Evolutionary conservation across 2,329 filamentous ascomycete genomes (phyloP), one percentile per base, ranked within the genome.

Genomic region (Mycosphaerelloides madeirae): DNA sequence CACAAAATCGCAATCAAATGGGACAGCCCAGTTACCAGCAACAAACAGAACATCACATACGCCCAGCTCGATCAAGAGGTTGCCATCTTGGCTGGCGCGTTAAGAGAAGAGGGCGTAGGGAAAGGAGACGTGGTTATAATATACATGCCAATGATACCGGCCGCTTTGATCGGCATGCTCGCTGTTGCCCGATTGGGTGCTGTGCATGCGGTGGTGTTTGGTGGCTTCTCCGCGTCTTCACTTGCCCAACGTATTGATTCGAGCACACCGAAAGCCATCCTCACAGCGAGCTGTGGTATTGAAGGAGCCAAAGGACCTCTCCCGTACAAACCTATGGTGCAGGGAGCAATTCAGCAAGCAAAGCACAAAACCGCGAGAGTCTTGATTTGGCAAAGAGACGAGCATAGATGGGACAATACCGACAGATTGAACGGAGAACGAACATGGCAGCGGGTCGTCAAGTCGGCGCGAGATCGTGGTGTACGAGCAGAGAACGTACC

Each of bases 131-230:
- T 93, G 1, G 87, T 96, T 5, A 76, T 96, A 52, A 79, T 96
- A 20, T 97, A 96, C 67, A 95, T 96, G 90, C 90, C 90, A 43
- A 96, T 96, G 90, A 87, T 96, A 33, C 90, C 91, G 1, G 83
- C 87, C 0, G 86, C 89, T 1, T 65, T 95, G n/a, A 81, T 94
- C 50, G 90, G 85, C 8, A 88, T 93, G 53, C 79, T 96, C 3
- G 89, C 91, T 18, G 79, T 85, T 47, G 81, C 81, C 49, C 80
- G 89, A 8, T 74, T 96, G 1, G 91, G 90, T 9, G 91, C 89
- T 13, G 81, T 96, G 41, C 91, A 97, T 63, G 83, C 87, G 3
- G 87, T 95, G 3, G 91, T 97, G 3, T 96, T 96, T 66, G 91
- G 91, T 32, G 90, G 91, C 0, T 97, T 97, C 63, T 88, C 87